Conservation (phyloP, 805 yeast genomes). For the Ogataea zsoltii region DNA sequence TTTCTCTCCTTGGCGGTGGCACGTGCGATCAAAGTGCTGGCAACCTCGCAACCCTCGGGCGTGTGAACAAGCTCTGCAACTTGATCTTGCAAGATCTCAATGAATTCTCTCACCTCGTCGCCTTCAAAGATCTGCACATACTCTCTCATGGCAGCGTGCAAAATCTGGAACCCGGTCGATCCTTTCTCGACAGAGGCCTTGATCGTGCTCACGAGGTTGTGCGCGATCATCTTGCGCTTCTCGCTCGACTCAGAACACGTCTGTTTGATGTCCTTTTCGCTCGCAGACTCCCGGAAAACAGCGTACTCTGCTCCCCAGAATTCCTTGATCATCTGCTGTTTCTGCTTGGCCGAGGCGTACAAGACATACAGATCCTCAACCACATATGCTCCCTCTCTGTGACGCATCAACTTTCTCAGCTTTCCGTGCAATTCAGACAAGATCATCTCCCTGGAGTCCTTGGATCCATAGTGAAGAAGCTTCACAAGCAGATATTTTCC, state of each 20-base stretch:
- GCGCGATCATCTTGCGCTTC: slow-evolving; percentile 71
- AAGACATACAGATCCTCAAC: slow-evolving; percentile 89
- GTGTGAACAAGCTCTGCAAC: slow-evolving; percentile 95
- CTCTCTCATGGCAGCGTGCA: slow-evolving; percentile 95
- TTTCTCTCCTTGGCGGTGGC: slow-evolving; percentile 95
- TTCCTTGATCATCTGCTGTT: slow-evolving; percentile 88
- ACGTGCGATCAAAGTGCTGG: slow-evolving; percentile 72
- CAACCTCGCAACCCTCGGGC: slow-evolving; percentile 91
- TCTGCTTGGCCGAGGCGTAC: slow-evolving; percentile 82
- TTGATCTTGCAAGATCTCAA: slow-evolving; percentile 82
- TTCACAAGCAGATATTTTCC: slow-evolving; percentile 91
- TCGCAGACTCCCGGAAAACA: slow-evolving; percentile 76
- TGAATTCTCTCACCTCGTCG: slow-evolving; percentile 73
- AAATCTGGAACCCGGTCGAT: slow-evolving; percentile 91
- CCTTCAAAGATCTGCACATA: slow-evolving; percentile 71
- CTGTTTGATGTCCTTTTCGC: slow-evolving; percentile 61
- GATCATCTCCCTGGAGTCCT: slow-evolving; percentile 71
- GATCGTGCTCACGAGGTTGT: slow-evolving; percentile 78
- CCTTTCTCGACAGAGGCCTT: slow-evolving; percentile 93
- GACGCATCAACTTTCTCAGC: slow-evolving; percentile 89
- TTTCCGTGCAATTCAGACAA: slow-evolving; percentile 88
- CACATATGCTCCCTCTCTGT: slow-evolving; percentile 97
- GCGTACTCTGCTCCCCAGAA: slow-evolving; percentile 97
- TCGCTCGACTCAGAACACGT: slow-evolving; percentile 69
- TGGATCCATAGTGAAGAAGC: slow-evolving; percentile 88